Conservation (phyloP, 2,329 filamentous ascomycete species). For the Pseudohalonectria lignicola region DNA sequence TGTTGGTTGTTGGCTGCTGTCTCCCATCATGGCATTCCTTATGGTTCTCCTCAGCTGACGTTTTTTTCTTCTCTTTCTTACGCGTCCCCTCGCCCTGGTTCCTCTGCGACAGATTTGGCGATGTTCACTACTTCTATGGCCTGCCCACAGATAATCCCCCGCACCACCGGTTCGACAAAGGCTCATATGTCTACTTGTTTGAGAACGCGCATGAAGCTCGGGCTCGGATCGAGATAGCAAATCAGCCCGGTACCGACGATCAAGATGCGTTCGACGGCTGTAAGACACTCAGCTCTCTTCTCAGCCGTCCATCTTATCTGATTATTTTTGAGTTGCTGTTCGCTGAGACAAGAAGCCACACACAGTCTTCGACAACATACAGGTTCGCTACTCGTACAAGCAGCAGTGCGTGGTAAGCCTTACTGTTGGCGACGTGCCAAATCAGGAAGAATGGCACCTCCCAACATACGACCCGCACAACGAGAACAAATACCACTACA, state of each 20-base stretch:
- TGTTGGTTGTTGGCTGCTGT: too few species aligned
- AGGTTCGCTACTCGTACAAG: slow-evolving; percentile 61
- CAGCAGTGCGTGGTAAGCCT: slow-evolving; percentile 63
- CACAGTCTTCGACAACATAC: slow-evolving; percentile 56
- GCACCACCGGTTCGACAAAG: slow-evolving; percentile 74
- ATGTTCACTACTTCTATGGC: slow-evolving; percentile 70
- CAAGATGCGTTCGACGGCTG: slow-evolving; percentile 72
- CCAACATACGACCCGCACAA: slow-evolving; percentile 62
- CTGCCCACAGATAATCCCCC: slow-evolving; percentile 54
- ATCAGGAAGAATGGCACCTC: slow-evolving; percentile 60
- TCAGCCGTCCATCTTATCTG: background rate
- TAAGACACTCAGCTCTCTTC: slow-evolving; percentile 27
- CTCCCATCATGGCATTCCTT: too few species aligned
- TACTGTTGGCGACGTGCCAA: slow-evolving; percentile 41
- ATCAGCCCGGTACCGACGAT: slow-evolving; percentile 60
- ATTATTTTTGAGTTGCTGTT: background rate
- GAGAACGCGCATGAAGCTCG: slow-evolving; percentile 57
- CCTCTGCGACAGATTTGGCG: slow-evolving; percentile 53
- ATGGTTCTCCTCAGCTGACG: too few species aligned
- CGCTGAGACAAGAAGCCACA: too few species aligned
- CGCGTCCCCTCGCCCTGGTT: too few species aligned
- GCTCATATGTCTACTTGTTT: slow-evolving; percentile 72
- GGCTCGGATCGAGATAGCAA: slow-evolving; percentile 66
- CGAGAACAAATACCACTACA: slow-evolving; percentile 70
- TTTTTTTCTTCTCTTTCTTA: too few species aligned